Conservation (phyloP, 2,329 filamentous ascomycete species). For the Aspergillus novoparasiticus region DNA sequence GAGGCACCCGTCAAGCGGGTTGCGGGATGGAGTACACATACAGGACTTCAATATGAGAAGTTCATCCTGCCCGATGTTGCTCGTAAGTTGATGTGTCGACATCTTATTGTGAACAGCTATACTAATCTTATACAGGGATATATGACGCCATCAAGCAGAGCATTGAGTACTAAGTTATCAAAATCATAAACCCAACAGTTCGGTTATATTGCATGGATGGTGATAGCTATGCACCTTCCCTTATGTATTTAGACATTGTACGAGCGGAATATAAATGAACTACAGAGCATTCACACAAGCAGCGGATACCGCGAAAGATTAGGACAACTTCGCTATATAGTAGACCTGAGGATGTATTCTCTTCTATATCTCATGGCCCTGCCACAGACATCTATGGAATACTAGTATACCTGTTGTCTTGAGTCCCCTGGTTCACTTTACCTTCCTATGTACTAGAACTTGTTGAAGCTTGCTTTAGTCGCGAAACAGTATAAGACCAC, state of each 20-base stretch:
- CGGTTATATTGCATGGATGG: background rate
- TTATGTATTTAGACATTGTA: background rate
- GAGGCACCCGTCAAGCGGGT: constrained; percentile 85
- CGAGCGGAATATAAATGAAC: background rate
- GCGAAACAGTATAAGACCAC: no score
- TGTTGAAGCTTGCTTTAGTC: no score
- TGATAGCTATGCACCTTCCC: background rate
- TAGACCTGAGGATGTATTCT: background rate
- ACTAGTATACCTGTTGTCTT: no score
- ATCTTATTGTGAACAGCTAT: constrained; percentile 6
- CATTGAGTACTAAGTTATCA: constrained; percentile 59
- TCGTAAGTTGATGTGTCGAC: constrained; percentile 61
- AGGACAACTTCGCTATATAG: background rate
- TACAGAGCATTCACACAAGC: background rate
- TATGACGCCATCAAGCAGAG: constrained; percentile 71
- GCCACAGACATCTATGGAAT: background rate
- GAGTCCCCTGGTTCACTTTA: no score
- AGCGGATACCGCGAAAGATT: no score
- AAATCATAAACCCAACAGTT: background rate
- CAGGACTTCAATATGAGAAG: constrained; percentile 75
- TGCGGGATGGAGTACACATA: constrained; percentile 87
- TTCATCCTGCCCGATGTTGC: constrained; percentile 84
- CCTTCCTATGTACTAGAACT: no score
- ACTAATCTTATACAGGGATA: constrained; percentile 55
- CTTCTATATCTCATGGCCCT: background rate